These are phyloP conservation scores for Lachnellula hyalina DNA, from an alignment of 2,329 filamentous ascomycete genomes.

Conservation along the genomic window DNA sequence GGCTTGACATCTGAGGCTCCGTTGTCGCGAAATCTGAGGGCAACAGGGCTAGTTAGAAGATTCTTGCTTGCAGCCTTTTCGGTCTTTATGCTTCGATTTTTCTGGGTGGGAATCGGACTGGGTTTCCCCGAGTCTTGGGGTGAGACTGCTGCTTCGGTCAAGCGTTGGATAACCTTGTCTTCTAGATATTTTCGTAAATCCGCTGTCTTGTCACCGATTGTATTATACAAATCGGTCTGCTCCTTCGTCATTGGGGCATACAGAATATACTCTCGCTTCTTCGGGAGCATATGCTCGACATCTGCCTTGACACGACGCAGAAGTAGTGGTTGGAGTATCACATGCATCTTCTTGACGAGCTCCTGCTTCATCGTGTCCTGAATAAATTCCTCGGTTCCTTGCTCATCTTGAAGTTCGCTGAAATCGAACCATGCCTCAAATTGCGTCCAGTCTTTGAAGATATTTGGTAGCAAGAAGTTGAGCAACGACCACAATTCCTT, in stretches of 20 bases:
- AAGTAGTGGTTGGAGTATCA: constrained; percentile 86
- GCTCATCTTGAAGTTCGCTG: constrained; percentile 79
- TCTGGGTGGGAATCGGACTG: constrained; percentile 1
- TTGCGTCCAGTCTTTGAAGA: constrained; percentile 88
- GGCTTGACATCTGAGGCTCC: constrained; percentile 10
- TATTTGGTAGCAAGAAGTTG: constrained; percentile 86
- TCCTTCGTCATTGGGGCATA: constrained; percentile 89
- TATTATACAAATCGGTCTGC: constrained; percentile 83
- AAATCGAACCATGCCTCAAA: constrained; percentile 99
- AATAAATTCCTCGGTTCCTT: constrained; percentile 71
- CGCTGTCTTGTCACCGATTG: constrained; percentile 49
- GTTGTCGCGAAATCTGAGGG: constrained; percentile 21
- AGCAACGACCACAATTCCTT: constrained; percentile 92
- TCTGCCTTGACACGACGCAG: constrained; percentile 87
- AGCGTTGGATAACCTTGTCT: constrained; percentile 64
- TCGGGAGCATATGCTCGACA: constrained; percentile 84
- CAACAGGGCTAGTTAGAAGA: constrained; percentile 20
- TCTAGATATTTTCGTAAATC: constrained; percentile 74
- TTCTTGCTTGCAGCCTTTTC: constrained; percentile 27
- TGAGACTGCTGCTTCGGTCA: constrained; percentile 49
- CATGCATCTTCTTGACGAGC: constrained; percentile 81
- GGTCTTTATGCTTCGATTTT: constrained; percentile 4
- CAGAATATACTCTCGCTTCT: constrained; percentile 93
- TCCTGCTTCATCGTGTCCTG: constrained; percentile 73
- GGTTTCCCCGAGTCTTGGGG: constrained; percentile 26